phyloP scores from a whole-genome alignment of 2,329 filamentous ascomycete genomes.

The Colletotrichum neosansevieriae region DNA sequence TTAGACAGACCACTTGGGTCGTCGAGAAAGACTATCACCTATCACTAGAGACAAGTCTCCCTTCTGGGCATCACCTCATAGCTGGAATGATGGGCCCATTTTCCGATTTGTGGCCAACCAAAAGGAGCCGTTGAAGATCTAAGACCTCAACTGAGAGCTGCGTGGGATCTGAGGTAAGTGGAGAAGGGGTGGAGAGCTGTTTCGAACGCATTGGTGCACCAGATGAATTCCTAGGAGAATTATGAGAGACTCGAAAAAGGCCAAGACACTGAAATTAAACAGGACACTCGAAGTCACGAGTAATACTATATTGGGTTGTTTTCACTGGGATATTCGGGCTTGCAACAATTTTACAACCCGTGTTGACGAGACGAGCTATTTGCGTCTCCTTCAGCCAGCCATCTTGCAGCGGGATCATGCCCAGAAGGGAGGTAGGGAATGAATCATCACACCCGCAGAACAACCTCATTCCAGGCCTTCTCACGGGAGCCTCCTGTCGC shows the following conservation, averaged over 20 bases:
- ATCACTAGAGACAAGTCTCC: conserved; percentile 40
- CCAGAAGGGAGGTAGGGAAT: neutral
- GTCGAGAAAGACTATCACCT: conserved; percentile 35
- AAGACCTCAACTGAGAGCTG: conserved; percentile 25
- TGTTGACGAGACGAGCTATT: neutral
- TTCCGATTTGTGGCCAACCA: conserved; percentile 44
- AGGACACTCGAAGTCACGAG: neutral
- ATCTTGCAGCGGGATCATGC: neutral
- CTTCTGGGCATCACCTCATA: conserved; percentile 40
- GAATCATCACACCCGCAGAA: neutral
- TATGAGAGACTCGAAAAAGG: neutral
- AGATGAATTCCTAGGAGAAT: neutral
- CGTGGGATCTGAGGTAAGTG: conserved; percentile 8
- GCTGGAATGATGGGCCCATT: conserved; percentile 48
- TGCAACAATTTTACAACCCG: neutral
- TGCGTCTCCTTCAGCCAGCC: conserved; percentile 10
- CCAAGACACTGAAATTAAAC: neutral
- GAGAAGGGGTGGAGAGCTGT: neutral
- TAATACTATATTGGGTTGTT: neutral
- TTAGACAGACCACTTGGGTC: neutral
- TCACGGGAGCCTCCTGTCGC: too few species aligned
- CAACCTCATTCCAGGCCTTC: neutral
- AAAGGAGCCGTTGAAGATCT: conserved; percentile 39
- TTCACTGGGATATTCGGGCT: neutral
- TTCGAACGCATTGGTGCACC: neutral